phyloP scores from a whole-genome alignment of 2,329 filamentous ascomycete species.

The Chaetomiaceae sp. region DNA sequence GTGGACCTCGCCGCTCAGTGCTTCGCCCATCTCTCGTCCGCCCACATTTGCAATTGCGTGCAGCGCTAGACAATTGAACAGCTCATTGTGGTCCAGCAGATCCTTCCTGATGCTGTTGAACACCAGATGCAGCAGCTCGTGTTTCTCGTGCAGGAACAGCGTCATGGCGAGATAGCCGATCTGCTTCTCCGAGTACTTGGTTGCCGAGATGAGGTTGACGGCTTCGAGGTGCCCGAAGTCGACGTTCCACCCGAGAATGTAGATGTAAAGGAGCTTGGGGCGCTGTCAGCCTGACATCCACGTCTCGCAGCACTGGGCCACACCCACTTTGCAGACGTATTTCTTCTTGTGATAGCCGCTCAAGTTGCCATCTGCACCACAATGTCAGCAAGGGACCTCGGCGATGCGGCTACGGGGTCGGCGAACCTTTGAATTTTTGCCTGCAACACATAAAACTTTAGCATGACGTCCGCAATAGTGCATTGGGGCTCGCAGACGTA shows the following conservation, averaged over 20 bases:
- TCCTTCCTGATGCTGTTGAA: conserved; percentile 99
- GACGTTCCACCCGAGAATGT: conserved; percentile 98
- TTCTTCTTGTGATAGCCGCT: conserved; percentile 99
- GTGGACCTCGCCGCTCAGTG: conserved; percentile 85
- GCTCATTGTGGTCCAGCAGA: conserved; percentile 85
- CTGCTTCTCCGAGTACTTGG: conserved; percentile 98
- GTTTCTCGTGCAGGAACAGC: conserved; percentile 91
- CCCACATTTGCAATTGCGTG: conserved; percentile 98
- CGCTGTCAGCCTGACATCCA: conserved; percentile 21
- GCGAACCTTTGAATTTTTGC: conserved; percentile 85
- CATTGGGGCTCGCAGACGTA: conserved; percentile 29
- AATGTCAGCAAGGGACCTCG: conserved; percentile 24
- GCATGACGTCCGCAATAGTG: neutral
- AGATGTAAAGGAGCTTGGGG: conserved; percentile 83
- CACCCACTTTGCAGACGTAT: conserved; percentile 88
- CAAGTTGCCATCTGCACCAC: conserved; percentile 65
- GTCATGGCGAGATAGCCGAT: conserved; percentile 98
- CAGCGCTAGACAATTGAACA: conserved; percentile 93
- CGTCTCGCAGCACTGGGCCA: conserved; percentile 2
- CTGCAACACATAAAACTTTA: conserved; percentile 32
- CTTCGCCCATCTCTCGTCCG: conserved; percentile 94
- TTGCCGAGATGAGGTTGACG: conserved; percentile 93
- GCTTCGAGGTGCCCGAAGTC: conserved; percentile 98
- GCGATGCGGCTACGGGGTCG: neutral
- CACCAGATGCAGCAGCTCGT: conserved; percentile 90